Evolutionary conservation across 176 grass and related monocot species (phyloP), one percentile per base, ranked within the genome.

Genomic region (Urochloa ruziziensis): DNA sequence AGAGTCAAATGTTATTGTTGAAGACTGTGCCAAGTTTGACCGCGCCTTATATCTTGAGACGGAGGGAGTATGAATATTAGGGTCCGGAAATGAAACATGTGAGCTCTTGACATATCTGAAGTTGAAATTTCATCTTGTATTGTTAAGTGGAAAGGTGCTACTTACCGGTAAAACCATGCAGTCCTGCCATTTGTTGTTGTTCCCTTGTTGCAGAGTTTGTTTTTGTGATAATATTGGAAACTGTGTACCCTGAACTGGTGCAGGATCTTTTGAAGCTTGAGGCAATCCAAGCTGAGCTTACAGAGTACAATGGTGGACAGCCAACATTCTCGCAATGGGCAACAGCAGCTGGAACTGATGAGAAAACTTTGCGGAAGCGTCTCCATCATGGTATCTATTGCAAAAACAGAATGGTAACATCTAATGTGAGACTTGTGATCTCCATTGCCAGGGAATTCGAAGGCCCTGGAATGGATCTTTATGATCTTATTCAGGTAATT

Each of bases 401-500:
- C 89, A 95, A 94, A 54, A 90, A 95, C 37, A 94, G 49, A 69
- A 98, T 98, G 93, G 86, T 98, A 59, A 88, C 69, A 67, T 91
- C 91, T 59, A 98, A 98, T 39, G 92, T 95, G 57, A 83, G 93
- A 6, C 96, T 98, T 47, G 96, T 98, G 30, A 88, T 95, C 30
- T 98, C 96, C 35, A 98, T 98, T 80, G 96, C 96, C 56, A 94
- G 78, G 73, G 88, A 88, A 44, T 98, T 90, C 66, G 79, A 88
- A 71, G 86, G 89, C 53, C 82, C 84, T 17, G 82, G 87, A 76
- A 83, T 91, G 73, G 74, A 89, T 10, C 82, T 92, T 49, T 84
- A 87, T 73, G 93, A 95, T 91, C 92, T 98, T 90, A 90, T 98
- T 80, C 96, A 98, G 96, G 96, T 98, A 83, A 35, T 21, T n/a